Conservation (phyloP, 768 basidiomycete genomes). For the Sistotremastrum niveocremeum region DNA sequence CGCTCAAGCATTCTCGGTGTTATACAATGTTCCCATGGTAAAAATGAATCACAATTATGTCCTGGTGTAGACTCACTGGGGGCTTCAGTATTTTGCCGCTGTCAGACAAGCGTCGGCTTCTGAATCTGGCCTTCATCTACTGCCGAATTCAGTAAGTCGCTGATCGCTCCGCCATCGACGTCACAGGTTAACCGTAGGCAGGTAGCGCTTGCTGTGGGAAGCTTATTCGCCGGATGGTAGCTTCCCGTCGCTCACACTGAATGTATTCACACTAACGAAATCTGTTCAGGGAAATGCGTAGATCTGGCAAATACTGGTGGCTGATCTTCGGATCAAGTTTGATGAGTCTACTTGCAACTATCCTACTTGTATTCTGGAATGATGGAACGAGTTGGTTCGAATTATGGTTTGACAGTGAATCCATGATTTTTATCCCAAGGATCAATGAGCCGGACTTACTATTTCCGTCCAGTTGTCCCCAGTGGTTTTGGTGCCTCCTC, state of each 20-base stretch:
- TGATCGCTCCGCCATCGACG: neutral
- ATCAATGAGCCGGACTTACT: too few species aligned
- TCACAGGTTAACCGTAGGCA: conserved; percentile 17
- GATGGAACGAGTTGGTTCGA: conserved; percentile 44
- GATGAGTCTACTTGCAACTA: conserved; percentile 43
- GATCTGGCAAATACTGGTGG: conserved; percentile 73
- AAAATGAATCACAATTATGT: conserved; percentile 12
- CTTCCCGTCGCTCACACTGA: conserved; percentile 11
- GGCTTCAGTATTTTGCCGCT: conserved; percentile 62
- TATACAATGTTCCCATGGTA: conserved; percentile 80
- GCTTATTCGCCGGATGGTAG: conserved; percentile 78
- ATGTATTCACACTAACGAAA: conserved; percentile 3
- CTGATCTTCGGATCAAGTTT: conserved; percentile 57
- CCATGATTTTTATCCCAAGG: too few species aligned
- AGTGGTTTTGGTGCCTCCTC: conserved; percentile 78
- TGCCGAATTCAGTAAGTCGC: conserved; percentile 72
- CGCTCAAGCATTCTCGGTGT: conserved; percentile 37
- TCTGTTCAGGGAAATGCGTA: conserved; percentile 59
- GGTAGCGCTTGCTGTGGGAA: conserved; percentile 74
- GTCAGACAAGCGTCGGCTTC: conserved; percentile 58
- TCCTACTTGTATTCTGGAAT: conserved; percentile 54
- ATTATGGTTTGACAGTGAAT: conserved; percentile 49
- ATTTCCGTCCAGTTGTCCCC: conserved; percentile 31
- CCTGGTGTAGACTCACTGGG: conserved; percentile 5
- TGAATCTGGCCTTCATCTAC: conserved; percentile 64